phyloP scores from a whole-genome alignment of 1,139 yeast genomes.

The Lodderomyces metapsilosis region DNA sequence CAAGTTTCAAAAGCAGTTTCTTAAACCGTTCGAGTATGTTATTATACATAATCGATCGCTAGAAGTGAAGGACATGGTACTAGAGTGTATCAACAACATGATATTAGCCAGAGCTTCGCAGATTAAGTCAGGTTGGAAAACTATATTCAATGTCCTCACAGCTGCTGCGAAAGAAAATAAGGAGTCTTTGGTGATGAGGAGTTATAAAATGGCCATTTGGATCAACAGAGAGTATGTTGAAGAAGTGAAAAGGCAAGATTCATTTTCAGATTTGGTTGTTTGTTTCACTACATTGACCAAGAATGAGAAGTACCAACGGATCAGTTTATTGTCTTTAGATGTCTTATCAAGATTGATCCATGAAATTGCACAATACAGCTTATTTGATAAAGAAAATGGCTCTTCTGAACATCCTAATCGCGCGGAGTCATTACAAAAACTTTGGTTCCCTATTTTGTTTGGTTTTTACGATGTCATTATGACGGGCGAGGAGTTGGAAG shows the following conservation, averaged over 20 bases:
- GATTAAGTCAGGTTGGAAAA: slow-evolving; percentile 93
- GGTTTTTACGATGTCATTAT: slow-evolving; percentile 87
- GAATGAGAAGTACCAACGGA: slow-evolving; percentile 78
- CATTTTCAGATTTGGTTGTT: slow-evolving; percentile 69
- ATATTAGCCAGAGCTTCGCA: slow-evolving; percentile 69
- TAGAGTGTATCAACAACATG: slow-evolving; percentile 88
- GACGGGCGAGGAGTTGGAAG: slow-evolving; percentile 94
- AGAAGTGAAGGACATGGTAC: slow-evolving; percentile 83
- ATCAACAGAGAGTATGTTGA: slow-evolving; percentile 63
- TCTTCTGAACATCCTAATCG: slow-evolving; percentile 18
- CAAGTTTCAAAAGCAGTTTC: slow-evolving; percentile 91
- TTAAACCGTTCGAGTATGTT: slow-evolving; percentile 86
- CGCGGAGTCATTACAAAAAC: slow-evolving; percentile 42
- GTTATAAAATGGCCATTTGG: slow-evolving; percentile 62
- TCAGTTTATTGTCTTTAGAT: slow-evolving; percentile 77
- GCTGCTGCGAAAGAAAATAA: slow-evolving; percentile 58
- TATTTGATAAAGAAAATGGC: slow-evolving; percentile 18
- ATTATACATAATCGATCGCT: slow-evolving; percentile 63
- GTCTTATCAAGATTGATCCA: slow-evolving; percentile 65
- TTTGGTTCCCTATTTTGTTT: slow-evolving; percentile 81
- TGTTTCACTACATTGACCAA: slow-evolving; percentile 82
- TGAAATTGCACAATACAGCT: slow-evolving; percentile 49
- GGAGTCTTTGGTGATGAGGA: slow-evolving; percentile 60
- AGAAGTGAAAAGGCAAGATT: slow-evolving; percentile 68
- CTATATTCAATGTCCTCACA: slow-evolving; percentile 76